Conservation (phyloP, 768 basidiomycete species). For the Trametes coccinea region DNA sequence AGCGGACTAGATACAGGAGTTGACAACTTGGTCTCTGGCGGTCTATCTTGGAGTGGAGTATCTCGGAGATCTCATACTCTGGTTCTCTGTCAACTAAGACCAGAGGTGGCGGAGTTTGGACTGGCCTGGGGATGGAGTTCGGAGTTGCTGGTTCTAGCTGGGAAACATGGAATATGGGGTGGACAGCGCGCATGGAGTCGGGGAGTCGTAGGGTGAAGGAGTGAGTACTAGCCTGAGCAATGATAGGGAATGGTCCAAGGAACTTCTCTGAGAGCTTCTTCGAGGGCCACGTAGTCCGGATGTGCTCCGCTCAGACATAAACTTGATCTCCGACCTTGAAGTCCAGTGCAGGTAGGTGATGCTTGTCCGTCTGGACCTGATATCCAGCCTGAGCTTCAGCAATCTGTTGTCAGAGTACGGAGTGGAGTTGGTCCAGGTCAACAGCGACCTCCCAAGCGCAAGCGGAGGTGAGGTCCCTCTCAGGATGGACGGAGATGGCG, state of each 20-base stretch:
- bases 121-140: neutral
- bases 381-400: slow-evolving; percentile 20
- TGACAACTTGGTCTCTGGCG: neutral
- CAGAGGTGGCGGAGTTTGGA: slow-evolving; percentile 10
- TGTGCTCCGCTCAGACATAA: neutral
- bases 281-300: neutral
- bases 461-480: slow-evolving; percentile 14
- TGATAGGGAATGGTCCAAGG: slow-evolving; percentile 26
- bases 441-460: slow-evolving; percentile 21
- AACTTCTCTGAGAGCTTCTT: slow-evolving; percentile 29
- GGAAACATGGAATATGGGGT: slow-evolving; percentile 28
- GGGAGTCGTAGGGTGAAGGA: slow-evolving; percentile 29
- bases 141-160: slow-evolving; percentile 5
- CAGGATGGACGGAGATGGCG: slow-evolving; percentile 15
- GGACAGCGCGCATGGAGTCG: slow-evolving; percentile 21
- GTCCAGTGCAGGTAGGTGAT: neutral
- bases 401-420: slow-evolving; percentile 21
- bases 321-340: slow-evolving; percentile 4
- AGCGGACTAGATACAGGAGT: slow-evolving; percentile 1
- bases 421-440: slow-evolving; percentile 26
- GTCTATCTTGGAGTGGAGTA: slow-evolving; percentile 20
- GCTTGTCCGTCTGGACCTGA: slow-evolving; percentile 1
- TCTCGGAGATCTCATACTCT: slow-evolving; percentile 15
- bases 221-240: slow-evolving; percentile 21
- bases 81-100: slow-evolving; percentile 12